phyloP scores from a whole-genome alignment of 495 filamentous ascomycete genomes.

The Podospora bellae-mahoneyi region DNA sequence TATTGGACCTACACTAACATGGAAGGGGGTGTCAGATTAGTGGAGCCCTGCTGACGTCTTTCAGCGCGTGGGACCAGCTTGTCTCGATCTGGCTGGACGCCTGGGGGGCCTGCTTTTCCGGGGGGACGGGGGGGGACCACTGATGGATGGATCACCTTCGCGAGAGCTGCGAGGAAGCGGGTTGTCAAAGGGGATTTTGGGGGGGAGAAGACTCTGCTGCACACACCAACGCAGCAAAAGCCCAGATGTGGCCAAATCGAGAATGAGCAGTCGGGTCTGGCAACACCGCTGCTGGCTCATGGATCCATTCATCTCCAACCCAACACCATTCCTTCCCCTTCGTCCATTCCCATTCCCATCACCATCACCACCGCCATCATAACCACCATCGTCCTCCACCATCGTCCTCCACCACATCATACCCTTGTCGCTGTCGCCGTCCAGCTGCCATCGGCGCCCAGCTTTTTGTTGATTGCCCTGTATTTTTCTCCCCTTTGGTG shows the following conservation, averaged over 20 bases:
- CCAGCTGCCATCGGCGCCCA: neutral
- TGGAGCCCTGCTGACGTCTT: conserved; percentile 29
- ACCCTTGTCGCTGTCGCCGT: conserved; percentile 32
- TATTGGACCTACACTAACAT: neutral
- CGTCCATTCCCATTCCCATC: conserved; percentile 11
- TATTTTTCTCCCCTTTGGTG: neutral
- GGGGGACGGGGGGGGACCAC: conserved; percentile 26
- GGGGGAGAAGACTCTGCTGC: conserved; percentile 31
- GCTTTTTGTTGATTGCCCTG: conserved; percentile 6
- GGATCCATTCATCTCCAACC: conserved; percentile 23
- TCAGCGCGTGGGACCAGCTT: conserved; percentile 27
- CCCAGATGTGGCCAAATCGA: conserved; percentile 36
- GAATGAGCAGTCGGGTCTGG: conserved; percentile 29
- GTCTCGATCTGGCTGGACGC: conserved; percentile 24
- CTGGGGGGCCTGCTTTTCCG: conserved; percentile 11
- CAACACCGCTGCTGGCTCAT: conserved; percentile 15
- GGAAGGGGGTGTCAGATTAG: conserved; percentile 22
- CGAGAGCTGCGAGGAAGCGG: conserved; percentile 36
- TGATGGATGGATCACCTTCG: conserved; percentile 42
- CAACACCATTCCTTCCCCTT: conserved; percentile 16
- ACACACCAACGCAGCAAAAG: conserved; percentile 35
- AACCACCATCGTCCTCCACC: conserved; percentile 17
- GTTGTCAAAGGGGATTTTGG: conserved; percentile 35
- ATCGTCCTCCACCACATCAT: conserved; percentile 12
- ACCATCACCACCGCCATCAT: conserved; percentile 25